These are phyloP conservation scores for Stachybotrys chartarum DNA, from an alignment of 2,329 filamentous ascomycete species.

Conservation along the genomic window DNA sequence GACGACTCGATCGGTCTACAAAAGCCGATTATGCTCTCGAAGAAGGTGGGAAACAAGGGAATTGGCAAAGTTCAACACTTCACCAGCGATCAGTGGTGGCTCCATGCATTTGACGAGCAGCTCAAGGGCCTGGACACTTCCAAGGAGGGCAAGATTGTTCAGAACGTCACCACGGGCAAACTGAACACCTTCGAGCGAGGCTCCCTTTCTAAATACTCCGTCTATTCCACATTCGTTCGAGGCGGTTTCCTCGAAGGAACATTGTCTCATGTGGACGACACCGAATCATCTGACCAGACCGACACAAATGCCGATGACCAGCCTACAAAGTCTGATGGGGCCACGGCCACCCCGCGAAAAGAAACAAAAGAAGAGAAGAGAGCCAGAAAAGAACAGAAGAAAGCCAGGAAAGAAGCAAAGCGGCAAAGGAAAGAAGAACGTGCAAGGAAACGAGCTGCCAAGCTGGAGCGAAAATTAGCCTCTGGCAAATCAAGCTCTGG, in stretches of 20 bases:
- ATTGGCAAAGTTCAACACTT: conserved; percentile 68
- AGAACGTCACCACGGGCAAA: conserved; percentile 47
- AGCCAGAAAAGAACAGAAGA: conserved; percentile 30
- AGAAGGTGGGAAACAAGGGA: conserved; percentile 74
- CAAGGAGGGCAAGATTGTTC: conserved; percentile 45
- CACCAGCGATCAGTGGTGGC: conserved; percentile 88
- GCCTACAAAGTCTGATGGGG: conserved; percentile 14
- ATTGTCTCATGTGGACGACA: conserved; percentile 27
- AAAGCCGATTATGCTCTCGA: conserved; percentile 74
- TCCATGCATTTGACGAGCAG: conserved; percentile 88
- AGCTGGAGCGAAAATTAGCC: background rate
- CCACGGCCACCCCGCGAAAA: conserved; percentile 12
- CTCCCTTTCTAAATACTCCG: conserved; percentile 48
- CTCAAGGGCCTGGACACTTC: conserved; percentile 69
- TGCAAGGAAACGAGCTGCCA: conserved; percentile 11
- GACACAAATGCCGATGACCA: conserved; percentile 9
- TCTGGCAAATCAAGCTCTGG: background rate
- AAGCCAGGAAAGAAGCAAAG: conserved; percentile 26
- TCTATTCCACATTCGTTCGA: conserved; percentile 80
- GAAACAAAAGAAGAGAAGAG: conserved; percentile 37
- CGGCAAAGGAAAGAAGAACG: conserved; percentile 19
- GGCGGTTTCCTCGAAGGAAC: conserved; percentile 75
- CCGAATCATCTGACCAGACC: conserved; percentile 17
- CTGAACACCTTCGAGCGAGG: conserved; percentile 50
- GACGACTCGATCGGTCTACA: conserved; percentile 69